Evolutionary conservation across 164 flowering plant genomes (phyloP), one percentile per base, ranked within the genome.

Genomic region (Magnolia sinica): DNA sequence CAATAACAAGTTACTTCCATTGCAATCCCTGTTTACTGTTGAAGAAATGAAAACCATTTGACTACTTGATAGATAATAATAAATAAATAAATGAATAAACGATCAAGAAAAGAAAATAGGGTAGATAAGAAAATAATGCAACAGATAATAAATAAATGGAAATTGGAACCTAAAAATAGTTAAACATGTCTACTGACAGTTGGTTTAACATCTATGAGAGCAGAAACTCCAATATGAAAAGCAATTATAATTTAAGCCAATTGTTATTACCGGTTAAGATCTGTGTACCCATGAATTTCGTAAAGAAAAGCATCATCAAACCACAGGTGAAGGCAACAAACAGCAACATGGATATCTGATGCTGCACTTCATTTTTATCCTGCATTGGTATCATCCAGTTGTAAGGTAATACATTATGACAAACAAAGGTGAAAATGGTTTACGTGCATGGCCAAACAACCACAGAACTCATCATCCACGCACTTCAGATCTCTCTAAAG

Each of bases 281-380:
- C 90, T 87, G 86, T 71, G 85, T 58, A 24, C 97, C 97, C 68
- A 86, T 72, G 45, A 91, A 86, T 79, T 83, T 91, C 24, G 95
- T 93, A 67, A 89, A 86, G 67, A 92, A 71, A 76, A 96, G 84
- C 99, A 96, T 91, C 66, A 84, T 72, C 68, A 91, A 50, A 18
- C 99, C 99, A 84, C 93, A 84, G 58, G 83, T 69, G 76, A 96
- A 83, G 37, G 95, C 99, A 78, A 91, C 80, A 84, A 89, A 96
- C 68, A 94, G 91, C 83, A 96, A 86, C 73, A 90, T 79, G 45
- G 99, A 96, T 84, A 96, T 90, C 77, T 92, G 92, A 83, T 88
- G 95, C 75, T 94, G 98, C 70, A 88, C 97, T 81, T 88, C 91
- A 58, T 83, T 78, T 81, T 87, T 89, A 80, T 91, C 95, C 99